Percentiles rank a stretch among this genome's conserved stretches.
Conservation (phyloP, 345 rosid species). For the Reutealis trisperma region DNA sequence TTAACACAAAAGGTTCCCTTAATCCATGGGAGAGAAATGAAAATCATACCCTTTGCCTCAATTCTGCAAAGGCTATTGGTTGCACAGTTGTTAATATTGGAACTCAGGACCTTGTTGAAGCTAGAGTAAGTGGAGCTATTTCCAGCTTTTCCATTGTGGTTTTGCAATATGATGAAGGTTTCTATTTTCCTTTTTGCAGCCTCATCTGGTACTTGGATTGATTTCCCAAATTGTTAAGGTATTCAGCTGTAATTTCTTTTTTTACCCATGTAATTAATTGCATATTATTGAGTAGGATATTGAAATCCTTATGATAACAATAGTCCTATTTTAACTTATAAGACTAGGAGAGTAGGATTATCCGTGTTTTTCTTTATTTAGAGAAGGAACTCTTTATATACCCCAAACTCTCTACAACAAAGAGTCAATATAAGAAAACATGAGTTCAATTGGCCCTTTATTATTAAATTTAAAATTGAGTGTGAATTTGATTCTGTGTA, state of each 20-base stretch:
- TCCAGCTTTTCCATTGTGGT: conserved; percentile 10
- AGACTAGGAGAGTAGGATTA: not conserved
- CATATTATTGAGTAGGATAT: not conserved
- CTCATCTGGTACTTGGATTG: conserved; percentile 92
- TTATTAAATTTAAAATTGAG: too few relatives aligned
- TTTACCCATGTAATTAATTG: not conserved
- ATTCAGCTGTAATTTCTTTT: conserved; percentile 23
- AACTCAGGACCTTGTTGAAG: conserved; percentile 89
- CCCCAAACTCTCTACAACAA: too few relatives aligned
- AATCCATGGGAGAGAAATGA: conserved; percentile 99
- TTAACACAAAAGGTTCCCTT: conserved; percentile 74
- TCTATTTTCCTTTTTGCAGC: conserved; percentile 48
- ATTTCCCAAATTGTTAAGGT: conserved; percentile 98
- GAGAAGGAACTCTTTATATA: too few relatives aligned
- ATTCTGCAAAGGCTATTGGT: conserved; percentile 98
- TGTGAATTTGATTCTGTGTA: too few relatives aligned
- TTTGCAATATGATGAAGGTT: conserved; percentile 17
- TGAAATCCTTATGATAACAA: conserved; percentile 1
- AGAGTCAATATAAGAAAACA: too few relatives aligned
- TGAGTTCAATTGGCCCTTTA: too few relatives aligned
- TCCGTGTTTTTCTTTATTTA: not conserved
- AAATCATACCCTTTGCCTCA: conserved; percentile 94
- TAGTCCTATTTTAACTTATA: not conserved
- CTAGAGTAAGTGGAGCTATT: conserved; percentile 60
- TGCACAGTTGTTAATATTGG: conserved; percentile 98